These are phyloP conservation scores for Emergomyces orientalis DNA, from an alignment of 2,329 filamentous ascomycete species.

Conservation along the genomic window DNA sequence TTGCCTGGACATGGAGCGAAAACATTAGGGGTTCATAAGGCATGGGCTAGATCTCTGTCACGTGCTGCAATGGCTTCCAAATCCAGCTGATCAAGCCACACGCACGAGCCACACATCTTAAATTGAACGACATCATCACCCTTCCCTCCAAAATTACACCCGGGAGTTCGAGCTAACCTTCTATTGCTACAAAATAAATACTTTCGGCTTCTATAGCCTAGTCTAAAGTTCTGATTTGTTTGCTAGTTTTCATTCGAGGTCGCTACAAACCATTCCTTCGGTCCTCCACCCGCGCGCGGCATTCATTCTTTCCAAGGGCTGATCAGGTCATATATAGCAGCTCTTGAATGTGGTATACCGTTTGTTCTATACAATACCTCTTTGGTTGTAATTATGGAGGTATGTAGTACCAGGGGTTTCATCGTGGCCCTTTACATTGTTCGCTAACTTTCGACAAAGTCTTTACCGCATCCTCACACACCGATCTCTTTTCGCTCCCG, in stretches of 20 bases:
- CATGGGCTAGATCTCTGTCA: too few relatives aligned
- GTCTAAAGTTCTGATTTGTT: not conserved
- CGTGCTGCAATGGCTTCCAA: too few relatives aligned
- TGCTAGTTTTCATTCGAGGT: not conserved
- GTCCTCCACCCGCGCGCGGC: not conserved
- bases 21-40: too few relatives aligned
- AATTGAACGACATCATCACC: slow-evolving; percentile 5
- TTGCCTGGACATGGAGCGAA: too few relatives aligned
- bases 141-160: not conserved
- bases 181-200: not conserved
- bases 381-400: slow-evolving; percentile 4
- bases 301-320: not conserved
- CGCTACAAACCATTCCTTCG: not conserved
- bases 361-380: not conserved
- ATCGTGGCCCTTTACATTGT: not conserved
- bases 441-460: slow-evolving; percentile 6
- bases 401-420: not conserved
- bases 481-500: slow-evolving; percentile 31
- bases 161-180: not conserved
- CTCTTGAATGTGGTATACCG: not conserved
- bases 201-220: not conserved
- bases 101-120: not conserved
- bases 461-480: slow-evolving; percentile 18
- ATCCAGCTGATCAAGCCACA: not conserved
- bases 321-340: too few relatives aligned